Conservation (phyloP, 2,329 filamentous ascomycete genomes). For the Alternaria gansuensis region DNA sequence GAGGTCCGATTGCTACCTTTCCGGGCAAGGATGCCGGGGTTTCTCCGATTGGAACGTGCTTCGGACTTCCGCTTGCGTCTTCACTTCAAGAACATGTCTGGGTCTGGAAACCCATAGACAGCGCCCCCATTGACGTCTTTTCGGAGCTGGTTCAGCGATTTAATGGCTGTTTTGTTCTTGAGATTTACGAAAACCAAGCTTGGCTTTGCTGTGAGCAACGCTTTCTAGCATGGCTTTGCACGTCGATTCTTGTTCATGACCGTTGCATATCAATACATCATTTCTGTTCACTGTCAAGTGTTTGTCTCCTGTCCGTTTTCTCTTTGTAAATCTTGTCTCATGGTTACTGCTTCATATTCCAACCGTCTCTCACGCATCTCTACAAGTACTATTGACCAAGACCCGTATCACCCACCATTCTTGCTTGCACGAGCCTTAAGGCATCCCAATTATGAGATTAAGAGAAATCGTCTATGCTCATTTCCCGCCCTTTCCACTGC, state of each 20-base stretch:
- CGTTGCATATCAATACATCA: no score
- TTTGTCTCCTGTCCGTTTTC: not conserved
- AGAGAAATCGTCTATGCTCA: no score
- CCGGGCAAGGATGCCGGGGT: constrained; percentile 16
- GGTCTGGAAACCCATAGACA: not conserved
- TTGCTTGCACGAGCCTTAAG: not conserved
- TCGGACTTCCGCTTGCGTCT: constrained; percentile 5
- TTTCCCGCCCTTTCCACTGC: no score
- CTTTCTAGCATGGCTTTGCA: no score
- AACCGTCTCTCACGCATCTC: not conserved
- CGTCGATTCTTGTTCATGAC: no score
- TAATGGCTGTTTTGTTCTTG: no score
- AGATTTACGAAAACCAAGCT: no score
- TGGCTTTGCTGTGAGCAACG: no score
- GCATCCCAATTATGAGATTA: not conserved
- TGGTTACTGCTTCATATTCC: not conserved
- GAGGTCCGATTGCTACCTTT: constrained; percentile 23
- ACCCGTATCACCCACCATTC: not conserved
- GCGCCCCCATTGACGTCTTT: not conserved
- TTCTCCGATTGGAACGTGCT: constrained; percentile 24
- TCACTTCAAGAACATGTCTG: not conserved
- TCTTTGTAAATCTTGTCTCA: not conserved
- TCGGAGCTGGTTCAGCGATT: not conserved
- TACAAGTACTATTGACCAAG: not conserved
- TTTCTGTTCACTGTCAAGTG: no score